Base-by-base conservation (phyloP, 345 rosid species). In the Eucalyptus caleyi region DNA sequence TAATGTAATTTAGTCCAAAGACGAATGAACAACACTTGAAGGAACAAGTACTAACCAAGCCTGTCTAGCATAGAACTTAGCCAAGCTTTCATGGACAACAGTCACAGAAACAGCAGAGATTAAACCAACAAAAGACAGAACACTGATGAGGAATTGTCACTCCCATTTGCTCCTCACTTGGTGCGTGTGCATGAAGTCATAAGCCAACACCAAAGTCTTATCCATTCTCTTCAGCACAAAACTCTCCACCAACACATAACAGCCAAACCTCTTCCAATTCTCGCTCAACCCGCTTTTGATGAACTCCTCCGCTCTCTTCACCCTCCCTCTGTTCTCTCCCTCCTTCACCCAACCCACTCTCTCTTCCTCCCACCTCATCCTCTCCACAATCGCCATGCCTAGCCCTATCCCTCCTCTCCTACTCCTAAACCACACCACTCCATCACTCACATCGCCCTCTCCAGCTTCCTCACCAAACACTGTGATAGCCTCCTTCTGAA, bases 231-330 rank as follows among this genome's bases (percentile, higher is more conserved):
- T 93, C 92, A 95, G 87, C 27, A 92, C 93, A 92, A 93, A 95
- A 30, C 94, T 94, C 94, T 96, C 97, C 32, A 95, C 96, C 93
- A 95, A 92, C 69, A 91, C 93, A 92, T 93, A 95, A 44, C 94
- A 94, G 6, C 92, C 87, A 88, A 93, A 94, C n/a, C 89, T 93
- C 87, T 92, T 95, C 98, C 96, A 96, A 3, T 44, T 44, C 45
- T 87, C 92, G 54, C 15, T 54, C 37, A 44, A 90, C 5, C 42
- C 89, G 51, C 91, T 92, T 72, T 45, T 47, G 47, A 37, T 37
- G 45, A 89, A 72, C 89, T 90, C 91, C 89, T 91, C 93, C 7
- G 54, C 90, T 77, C 80, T 91, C 80, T 93, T 89, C 50, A 96
- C 89, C 37, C 90, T 37, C 16, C 77, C 91, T 53, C 27, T 53